phyloP scores from a whole-genome alignment of 345 rosid species.

The Linum usitatissimum region DNA sequence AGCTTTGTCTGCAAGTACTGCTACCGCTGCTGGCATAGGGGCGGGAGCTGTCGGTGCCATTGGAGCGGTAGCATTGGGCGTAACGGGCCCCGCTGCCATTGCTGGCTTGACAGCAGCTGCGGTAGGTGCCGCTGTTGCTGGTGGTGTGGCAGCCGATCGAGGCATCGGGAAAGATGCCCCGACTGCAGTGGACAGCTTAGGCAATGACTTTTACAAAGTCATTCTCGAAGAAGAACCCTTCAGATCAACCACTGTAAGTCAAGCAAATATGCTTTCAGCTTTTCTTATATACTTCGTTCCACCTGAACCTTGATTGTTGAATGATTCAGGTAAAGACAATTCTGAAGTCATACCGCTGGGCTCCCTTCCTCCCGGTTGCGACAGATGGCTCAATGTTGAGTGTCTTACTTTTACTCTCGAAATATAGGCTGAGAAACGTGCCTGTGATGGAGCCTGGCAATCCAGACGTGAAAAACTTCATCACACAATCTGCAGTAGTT shows the following conservation, averaged over 20 bases:
- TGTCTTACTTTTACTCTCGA: constrained; percentile 63
- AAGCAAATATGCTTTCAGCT: not conserved
- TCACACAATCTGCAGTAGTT: constrained; percentile 78
- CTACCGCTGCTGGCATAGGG: constrained; percentile 70
- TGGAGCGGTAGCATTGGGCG: constrained; percentile 65
- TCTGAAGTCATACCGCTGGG: constrained; percentile 63
- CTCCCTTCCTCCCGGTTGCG: constrained; percentile 74
- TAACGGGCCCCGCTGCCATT: constrained; percentile 56
- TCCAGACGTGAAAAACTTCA: constrained; percentile 62
- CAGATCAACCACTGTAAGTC: constrained; percentile 59
- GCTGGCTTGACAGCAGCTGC: constrained; percentile 71
- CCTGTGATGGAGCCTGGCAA: constrained; percentile 62
- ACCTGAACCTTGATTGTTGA: constrained; percentile 4
- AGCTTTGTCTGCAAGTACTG: constrained; percentile 55
- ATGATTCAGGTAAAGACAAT: constrained; percentile 50
- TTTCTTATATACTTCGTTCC: not conserved
- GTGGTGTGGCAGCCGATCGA: constrained; percentile 58
- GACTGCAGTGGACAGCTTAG: constrained; percentile 55
- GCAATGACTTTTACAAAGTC: constrained; percentile 65
- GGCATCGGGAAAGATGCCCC: constrained; percentile 57
- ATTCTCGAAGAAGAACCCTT: constrained; percentile 82
- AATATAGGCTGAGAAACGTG: constrained; percentile 66
- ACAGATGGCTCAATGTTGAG: constrained; percentile 75
- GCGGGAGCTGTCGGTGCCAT: constrained; percentile 68
- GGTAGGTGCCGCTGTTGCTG: constrained; percentile 74